Evolutionary conservation across 306 rosid genomes (phyloP).

Genomic region (Adenanthera pavonina): DNA sequence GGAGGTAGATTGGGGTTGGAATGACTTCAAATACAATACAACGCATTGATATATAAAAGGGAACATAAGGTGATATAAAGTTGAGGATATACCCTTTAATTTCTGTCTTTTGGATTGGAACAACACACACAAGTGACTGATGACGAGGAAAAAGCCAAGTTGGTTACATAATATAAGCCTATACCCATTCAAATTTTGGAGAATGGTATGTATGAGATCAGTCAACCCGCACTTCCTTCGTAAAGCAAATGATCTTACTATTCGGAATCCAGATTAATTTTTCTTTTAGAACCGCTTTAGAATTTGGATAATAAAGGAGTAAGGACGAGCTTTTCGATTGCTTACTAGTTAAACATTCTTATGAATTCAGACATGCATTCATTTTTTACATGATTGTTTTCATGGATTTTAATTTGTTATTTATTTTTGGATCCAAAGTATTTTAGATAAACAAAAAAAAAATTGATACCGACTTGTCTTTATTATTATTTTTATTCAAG

Average conservation of each 20-base stretch:
- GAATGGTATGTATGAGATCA: neutral
- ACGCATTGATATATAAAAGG: conserved; percentile 14
- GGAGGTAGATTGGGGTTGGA: neutral
- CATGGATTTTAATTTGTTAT: neutral
- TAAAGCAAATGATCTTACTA: neutral
- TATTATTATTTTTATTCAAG: neutral
- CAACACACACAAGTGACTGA: conserved; percentile 56
- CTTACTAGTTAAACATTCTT: conserved; percentile 47
- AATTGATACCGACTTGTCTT: neutral
- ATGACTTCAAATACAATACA: conserved; percentile 1
- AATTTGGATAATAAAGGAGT: neutral
- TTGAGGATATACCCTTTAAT: neutral
- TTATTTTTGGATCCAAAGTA: no score
- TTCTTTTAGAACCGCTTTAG: conserved; percentile 25
- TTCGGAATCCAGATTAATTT: neutral
- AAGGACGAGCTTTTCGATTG: conserved; percentile 43
- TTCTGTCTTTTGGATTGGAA: conserved; percentile 34
- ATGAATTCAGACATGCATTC: neutral
- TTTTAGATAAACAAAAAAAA: neutral
- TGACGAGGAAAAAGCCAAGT: conserved; percentile 54
- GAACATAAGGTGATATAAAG: conserved; percentile 18
- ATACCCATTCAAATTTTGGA: conserved; percentile 44
- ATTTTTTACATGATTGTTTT: neutral
- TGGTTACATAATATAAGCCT: conserved; percentile 49
- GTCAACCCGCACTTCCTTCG: neutral